These are phyloP conservation scores for Mucor mucedo DNA, from an alignment of 371 early-diverging fungal genomes.

Conservation along the genomic window DNA sequence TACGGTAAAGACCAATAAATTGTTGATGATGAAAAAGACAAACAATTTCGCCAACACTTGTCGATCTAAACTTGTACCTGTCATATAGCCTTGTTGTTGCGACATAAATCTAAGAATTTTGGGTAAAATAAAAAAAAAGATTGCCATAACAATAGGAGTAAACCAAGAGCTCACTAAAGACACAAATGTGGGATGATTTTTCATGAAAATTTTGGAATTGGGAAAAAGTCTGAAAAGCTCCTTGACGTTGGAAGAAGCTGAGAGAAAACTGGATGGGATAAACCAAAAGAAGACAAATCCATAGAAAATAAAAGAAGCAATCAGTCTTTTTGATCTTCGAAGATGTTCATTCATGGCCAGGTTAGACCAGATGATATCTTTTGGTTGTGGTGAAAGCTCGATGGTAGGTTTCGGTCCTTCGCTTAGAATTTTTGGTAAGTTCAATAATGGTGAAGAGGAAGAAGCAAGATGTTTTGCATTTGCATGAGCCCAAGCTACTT, in stretches of 20 bases:
- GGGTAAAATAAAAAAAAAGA: conserved; percentile 74
- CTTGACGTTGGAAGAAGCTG: conserved; percentile 63
- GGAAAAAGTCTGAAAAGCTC: conserved; percentile 61
- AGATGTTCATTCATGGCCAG: conserved; percentile 62
- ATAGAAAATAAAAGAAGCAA: conserved; percentile 60
- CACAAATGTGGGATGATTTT: conserved; percentile 51
- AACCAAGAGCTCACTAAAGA: conserved; percentile 70
- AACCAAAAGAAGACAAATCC: conserved; percentile 71
- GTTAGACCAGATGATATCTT: conserved; percentile 84
- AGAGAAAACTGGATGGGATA: conserved; percentile 67
- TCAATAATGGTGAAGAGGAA: conserved; percentile 12
- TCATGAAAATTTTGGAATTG: conserved; percentile 54
- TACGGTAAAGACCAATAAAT: conserved; percentile 69
- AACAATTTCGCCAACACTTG: conserved; percentile 77
- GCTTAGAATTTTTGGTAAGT: conserved; percentile 14
- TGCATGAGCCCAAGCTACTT: conserved; percentile 66
- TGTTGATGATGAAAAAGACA: conserved; percentile 76
- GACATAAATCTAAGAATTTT: conserved; percentile 70
- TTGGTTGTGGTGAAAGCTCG: conserved; percentile 72
- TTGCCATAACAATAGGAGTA: conserved; percentile 73
- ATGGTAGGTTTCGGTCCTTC: conserved; percentile 23
- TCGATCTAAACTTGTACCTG: conserved; percentile 77
- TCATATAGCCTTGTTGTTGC: conserved; percentile 76
- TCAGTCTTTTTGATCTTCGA: conserved; percentile 61
- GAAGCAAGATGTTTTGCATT: conserved; percentile 51